Evolutionary conservation across 2,329 filamentous ascomycete species (phyloP).

Genomic region (Calycina herbarum): DNA sequence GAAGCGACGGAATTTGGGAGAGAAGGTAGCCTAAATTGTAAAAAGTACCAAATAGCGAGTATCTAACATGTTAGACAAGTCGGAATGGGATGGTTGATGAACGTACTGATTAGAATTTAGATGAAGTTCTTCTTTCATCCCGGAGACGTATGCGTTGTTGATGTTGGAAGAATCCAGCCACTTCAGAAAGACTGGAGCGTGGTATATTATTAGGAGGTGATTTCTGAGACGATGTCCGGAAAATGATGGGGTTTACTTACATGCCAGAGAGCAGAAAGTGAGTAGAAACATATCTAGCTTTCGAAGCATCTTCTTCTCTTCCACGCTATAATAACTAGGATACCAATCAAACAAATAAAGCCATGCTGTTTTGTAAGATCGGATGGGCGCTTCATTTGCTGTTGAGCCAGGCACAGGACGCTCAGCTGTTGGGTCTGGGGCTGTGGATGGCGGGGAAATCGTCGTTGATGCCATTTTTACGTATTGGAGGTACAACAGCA

Average conservation of each 20-base stretch:
- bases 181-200: slow-evolving; percentile 42
- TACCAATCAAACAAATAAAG: slow-evolving; percentile 13
- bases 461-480: too few species aligned
- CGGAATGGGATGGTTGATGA: slow-evolving; percentile 52
- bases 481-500: too few species aligned
- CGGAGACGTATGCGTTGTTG: slow-evolving; percentile 35
- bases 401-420: too few species aligned
- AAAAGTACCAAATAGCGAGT: slow-evolving; percentile 44
- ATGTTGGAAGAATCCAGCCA: slow-evolving; percentile 40
- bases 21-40: slow-evolving; percentile 10
- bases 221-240: not conserved
- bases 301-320: not conserved
- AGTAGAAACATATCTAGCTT: not conserved
- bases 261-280: not conserved
- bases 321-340: slow-evolving; percentile 16
- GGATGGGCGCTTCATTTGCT: slow-evolving; percentile 3
- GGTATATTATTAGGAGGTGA: not conserved
- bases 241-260: not conserved
- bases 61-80: slow-evolving; percentile 51
- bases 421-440: too few species aligned
- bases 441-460: too few species aligned
- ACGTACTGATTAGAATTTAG: slow-evolving; percentile 49
- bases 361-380: slow-evolving; percentile 3
- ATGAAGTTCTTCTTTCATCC: slow-evolving; percentile 50
- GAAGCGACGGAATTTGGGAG: slow-evolving; percentile 1